A percentile compares a stretch with the other conserved stretches of the same genome.
Conservation (phyloP, 371 early-diverging fungal genomes). For the Dinochytrium kinnereticum region DNA sequence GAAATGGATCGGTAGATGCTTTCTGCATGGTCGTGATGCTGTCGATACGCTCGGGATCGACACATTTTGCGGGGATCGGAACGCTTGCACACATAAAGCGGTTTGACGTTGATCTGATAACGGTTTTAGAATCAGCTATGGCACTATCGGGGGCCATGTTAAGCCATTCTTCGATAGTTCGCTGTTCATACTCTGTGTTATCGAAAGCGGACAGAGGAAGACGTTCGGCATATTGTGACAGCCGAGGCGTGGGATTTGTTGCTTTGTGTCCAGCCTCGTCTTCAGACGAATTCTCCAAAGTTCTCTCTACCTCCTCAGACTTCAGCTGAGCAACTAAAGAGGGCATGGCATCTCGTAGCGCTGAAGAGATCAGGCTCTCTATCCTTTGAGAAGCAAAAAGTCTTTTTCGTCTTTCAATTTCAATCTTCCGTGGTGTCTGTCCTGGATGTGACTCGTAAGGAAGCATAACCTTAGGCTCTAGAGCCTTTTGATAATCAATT, state of each 20-base stretch:
- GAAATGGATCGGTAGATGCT: constrained; percentile 33
- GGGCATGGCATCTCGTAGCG: constrained; percentile 12
- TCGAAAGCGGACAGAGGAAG: constrained; percentile 57
- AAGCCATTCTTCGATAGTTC: constrained; percentile 57
- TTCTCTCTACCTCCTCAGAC: background rate
- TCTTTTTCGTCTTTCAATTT: constrained; percentile 58
- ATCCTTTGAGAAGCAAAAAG: constrained; percentile 49
- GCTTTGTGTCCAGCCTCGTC: background rate
- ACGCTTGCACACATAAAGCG: constrained; percentile 34
- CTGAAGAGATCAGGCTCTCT: constrained; percentile 33
- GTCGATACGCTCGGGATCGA: constrained; percentile 9
- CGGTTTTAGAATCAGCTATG: background rate
- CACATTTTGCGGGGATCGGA: constrained; percentile 52
- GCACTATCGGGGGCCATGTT: constrained; percentile 34
- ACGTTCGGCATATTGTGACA: constrained; percentile 21
- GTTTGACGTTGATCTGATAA: constrained; percentile 18
- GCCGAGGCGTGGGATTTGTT: background rate
- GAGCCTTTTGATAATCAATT: constrained; percentile 45
- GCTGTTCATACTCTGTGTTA: constrained; percentile 54
- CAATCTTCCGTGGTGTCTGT: constrained; percentile 57
- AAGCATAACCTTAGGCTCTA: constrained; percentile 61
- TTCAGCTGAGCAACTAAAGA: background rate
- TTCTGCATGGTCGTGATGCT: background rate
- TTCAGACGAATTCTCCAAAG: background rate
- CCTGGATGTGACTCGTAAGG: constrained; percentile 51